Conservation (phyloP, 2,329 filamentous ascomycete genomes). For the Colletotrichum lentis region DNA sequence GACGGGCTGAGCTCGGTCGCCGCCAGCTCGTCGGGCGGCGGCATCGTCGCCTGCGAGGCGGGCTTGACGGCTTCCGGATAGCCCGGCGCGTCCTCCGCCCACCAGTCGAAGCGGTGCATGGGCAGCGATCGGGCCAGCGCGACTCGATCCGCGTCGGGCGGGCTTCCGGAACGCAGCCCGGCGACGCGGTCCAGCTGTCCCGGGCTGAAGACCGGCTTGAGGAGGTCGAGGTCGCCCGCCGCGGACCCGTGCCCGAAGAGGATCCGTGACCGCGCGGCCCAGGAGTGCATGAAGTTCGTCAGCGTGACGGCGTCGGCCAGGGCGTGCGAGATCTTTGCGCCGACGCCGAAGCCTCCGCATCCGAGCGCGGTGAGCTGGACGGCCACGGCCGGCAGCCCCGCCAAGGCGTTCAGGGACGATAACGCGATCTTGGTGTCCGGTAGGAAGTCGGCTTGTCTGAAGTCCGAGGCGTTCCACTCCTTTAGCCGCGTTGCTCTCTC, state of each 20-base stretch:
- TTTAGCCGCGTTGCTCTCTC: conserved; percentile 37
- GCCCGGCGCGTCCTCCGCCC: conserved; percentile 46
- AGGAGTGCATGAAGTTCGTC: conserved; percentile 53
- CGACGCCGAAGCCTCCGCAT: conserved; percentile 53
- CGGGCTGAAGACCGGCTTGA: conserved; percentile 51
- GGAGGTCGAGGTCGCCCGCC: fast-evolving
- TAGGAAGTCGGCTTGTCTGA: conserved; percentile 49
- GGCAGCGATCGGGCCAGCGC: conserved; percentile 50
- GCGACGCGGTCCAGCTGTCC: conserved; percentile 50
- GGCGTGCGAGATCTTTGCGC: conserved; percentile 53
- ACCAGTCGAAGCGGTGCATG: conserved; percentile 59
- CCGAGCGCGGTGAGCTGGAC: conserved; percentile 53
- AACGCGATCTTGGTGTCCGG: conserved; percentile 48
- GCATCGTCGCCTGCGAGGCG: conserved; percentile 43
- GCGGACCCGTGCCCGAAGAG: conserved; percentile 12
- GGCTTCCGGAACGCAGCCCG: conserved; percentile 36
- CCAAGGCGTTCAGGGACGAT: conserved; percentile 42
- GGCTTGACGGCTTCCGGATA: conserved; percentile 44
- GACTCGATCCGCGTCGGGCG: conserved; percentile 42
- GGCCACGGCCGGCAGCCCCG: conserved; percentile 45
- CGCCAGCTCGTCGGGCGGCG: not conserved
- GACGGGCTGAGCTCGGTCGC: conserved; percentile 42
- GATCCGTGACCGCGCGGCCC: conserved; percentile 47
- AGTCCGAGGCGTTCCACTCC: conserved; percentile 47
- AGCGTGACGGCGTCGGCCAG: conserved; percentile 56